Evolutionary conservation across 2,329 filamentous ascomycete species (phyloP).

Genomic region (Pseudocercospora musae): DNA sequence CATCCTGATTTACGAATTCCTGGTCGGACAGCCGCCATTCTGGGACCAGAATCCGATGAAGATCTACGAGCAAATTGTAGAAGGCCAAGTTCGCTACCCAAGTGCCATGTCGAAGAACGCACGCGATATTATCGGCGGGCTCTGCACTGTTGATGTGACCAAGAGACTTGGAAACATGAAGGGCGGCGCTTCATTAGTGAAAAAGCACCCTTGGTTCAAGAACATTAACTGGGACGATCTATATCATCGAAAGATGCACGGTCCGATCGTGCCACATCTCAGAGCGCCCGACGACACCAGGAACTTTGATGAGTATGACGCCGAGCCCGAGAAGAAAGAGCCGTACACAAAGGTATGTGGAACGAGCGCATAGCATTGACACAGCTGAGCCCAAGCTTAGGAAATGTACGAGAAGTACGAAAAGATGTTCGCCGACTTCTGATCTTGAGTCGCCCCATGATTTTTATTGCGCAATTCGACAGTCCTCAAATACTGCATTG

Average conservation of each 20-base stretch:
- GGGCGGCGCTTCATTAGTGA: conserved; percentile 69
- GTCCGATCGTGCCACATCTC: conserved; percentile 73
- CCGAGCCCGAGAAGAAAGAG: conserved; percentile 64
- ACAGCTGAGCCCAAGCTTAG: conserved; percentile 9
- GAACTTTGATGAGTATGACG: conserved; percentile 81
- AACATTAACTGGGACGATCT: conserved; percentile 72
- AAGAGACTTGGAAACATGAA: conserved; percentile 74
- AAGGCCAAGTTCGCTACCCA: conserved; percentile 73
- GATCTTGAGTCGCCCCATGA: conserved; percentile 15
- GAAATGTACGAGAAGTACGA: conserved; percentile 70
- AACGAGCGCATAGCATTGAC: not conserved
- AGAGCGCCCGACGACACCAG: conserved; percentile 70
- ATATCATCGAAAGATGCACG: conserved; percentile 59
- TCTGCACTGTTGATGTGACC: conserved; percentile 77
- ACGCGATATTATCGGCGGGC: conserved; percentile 69
- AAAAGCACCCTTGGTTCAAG: conserved; percentile 71
- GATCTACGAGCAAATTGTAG: conserved; percentile 80
- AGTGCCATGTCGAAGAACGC: conserved; percentile 64
- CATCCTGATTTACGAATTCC: conserved; percentile 78
- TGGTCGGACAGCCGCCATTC: conserved; percentile 81
- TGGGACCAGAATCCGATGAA: conserved; percentile 85
- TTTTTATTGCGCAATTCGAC: not conserved
- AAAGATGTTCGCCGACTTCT: conserved; percentile 69
- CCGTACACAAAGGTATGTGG: conserved; percentile 56
- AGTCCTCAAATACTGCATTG: conserved; percentile 17